phyloP scores from a whole-genome alignment of 768 basidiomycete species.

The Podaxis rugospora region DNA sequence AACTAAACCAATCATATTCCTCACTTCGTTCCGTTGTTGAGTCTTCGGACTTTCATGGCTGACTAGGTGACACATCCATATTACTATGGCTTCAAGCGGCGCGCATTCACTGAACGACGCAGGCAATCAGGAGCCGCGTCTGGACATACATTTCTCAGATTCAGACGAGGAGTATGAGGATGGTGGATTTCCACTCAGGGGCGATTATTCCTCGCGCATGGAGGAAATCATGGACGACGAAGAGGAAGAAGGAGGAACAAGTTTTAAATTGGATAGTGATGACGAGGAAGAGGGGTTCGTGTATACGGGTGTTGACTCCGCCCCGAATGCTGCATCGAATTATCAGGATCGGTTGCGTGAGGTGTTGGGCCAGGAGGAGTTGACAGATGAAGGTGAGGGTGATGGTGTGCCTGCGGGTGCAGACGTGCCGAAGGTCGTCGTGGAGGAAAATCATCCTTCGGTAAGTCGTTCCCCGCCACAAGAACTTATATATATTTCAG shows the following conservation, averaged over 20 bases:
- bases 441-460: constrained; percentile 23
- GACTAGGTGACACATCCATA: neutral
- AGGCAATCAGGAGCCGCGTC: neutral
- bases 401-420: constrained; percentile 40
- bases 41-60: neutral
- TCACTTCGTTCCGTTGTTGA: neutral
- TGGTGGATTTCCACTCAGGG: constrained; percentile 32
- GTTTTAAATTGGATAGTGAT: constrained; percentile 15
- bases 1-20: too few relatives aligned
- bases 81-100: constrained; percentile 3
- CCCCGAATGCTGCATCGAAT: constrained; percentile 34
- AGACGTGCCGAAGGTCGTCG: constrained; percentile 39
- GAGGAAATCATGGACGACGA: constrained; percentile 56
- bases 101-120: neutral
- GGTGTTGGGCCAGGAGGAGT: constrained; percentile 61
- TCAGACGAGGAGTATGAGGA: constrained; percentile 38
- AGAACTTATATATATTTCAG: constrained; percentile 1
- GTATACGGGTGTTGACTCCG: constrained; percentile 68
- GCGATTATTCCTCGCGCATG: constrained; percentile 66
- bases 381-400: constrained; percentile 38
- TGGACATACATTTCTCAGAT: constrained; percentile 30
- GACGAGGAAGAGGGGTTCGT: constrained; percentile 62
- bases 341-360: constrained; percentile 71
- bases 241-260: constrained; percentile 27
- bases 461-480: constrained; percentile 20